Base-by-base conservation (phyloP, 164 flowering plant genomes). In the Litsea cubeba region DNA sequence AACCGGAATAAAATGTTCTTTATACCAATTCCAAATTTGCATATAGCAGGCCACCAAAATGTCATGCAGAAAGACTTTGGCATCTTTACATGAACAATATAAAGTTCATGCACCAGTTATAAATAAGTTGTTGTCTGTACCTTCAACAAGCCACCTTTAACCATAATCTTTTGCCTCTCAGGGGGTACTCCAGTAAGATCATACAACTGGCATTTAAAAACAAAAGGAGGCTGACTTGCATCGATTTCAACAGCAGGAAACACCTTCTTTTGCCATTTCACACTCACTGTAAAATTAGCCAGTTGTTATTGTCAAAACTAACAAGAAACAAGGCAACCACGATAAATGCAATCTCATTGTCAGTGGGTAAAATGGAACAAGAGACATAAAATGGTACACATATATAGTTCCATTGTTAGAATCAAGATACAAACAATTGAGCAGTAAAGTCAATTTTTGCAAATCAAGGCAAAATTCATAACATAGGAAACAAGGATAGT, bases 141-240 rank as follows among this genome's bases (percentile, higher is more conserved):
- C 99, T 93, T 93, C 73, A 95, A 75, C 60, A 95, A 78, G 71
- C 99, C 99, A 79, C 99, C 99, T 81, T 95, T 95, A 26, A 95
- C 91, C 99, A 92, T 93, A 76, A 95, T 95, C 81, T 92, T 93
- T 74, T 95, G 99, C 76, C 99, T 89, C 81, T 95, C 97, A 50
- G 99, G 99, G n/a, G 99, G 97, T 0, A 95, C 99, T 72, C 99
- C 99, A 14, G 98, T 92, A 28, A 95, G 84, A 83, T 95, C 98
- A 83, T 70, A 95, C 83, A 95, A 74, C 84, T 95, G 99, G 81
- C 91, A 84, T 80, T 95, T 95, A 79, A 95, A 95, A 80, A 95
- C 90, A 50, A 82, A 92, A 12, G 99, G 96, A 57, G 99, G 85
- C 85, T 87, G 97, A 81, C 85, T 88, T 23, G 98, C 92, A 70